Evolutionary conservation across 164 flowering plant genomes (phyloP), one percentile per base, ranked within the genome.

Genomic region (Warburgia ugandensis): DNA sequence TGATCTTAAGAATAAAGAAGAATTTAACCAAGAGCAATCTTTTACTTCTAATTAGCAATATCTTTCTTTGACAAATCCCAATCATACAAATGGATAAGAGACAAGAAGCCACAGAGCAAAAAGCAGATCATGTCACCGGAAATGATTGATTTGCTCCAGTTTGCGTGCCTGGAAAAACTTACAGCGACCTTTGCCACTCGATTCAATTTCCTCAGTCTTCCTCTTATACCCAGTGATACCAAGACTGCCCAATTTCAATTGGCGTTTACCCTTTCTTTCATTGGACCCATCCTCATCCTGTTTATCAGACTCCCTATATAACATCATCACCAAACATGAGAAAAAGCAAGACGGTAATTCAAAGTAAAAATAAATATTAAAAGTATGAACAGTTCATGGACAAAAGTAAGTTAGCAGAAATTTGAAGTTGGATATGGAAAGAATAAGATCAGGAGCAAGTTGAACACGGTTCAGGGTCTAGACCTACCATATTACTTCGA

Each of bases 161-260:
- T 79, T 91, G 55, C 97, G 94, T 23, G 89, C 49, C 58, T 81
- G 86, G 53, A 91, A 84, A 62, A 91, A 87, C 62, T 78, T 87
- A 78, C 86, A 78, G 32, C 87, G 96, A 3, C 89, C 92, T 71
- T 77, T 83, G 14, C 77, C 87, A 71, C 83, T 87, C 36, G 98
- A 91, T 69, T 83, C 90, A 10, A 73, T 70, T 52, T 45, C 95
- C 72, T 86, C 91, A 54, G 64, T 72, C 69, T 70, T 86, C 70
- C 76, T 76, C 73, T 86, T 84, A 56, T 51, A 54, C 31, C 79
- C 68, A 0, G 77, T 82, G 68, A 86, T 59, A 22, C 95, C 97
- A 48, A 80, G 45, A 63, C 63, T 82, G 39, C 74, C 77, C 41
- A 86, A 55, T 48, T 79, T 90, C 41, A 71, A 28, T 56, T 86